Evolutionary conservation across 106 monocot genomes (phyloP).

Genomic region (Dendrobium catenatum): DNA sequence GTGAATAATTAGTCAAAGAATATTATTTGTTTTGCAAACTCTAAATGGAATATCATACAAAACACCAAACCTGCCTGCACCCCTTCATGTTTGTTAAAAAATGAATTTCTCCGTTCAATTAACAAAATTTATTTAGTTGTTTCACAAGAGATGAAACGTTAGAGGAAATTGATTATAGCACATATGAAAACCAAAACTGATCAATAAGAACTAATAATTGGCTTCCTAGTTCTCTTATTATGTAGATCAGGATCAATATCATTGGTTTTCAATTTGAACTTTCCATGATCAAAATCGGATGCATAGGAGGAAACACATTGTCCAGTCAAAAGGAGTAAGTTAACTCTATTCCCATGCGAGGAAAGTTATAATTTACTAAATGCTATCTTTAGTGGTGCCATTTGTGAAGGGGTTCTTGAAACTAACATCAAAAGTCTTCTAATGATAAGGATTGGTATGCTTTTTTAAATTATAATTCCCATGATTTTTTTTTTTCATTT

Average conservation of each 20-base stretch:
- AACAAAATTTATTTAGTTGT: background rate
- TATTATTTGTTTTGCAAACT: too few species aligned
- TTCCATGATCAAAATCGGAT: background rate
- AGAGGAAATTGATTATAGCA: background rate
- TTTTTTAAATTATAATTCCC: background rate
- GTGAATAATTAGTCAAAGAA: too few species aligned
- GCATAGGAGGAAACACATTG: background rate
- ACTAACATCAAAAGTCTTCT: background rate
- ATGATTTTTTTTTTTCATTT: background rate
- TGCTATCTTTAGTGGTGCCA: background rate
- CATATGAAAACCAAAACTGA: background rate
- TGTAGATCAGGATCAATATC: background rate
- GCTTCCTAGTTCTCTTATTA: background rate
- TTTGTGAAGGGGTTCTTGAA: background rate
- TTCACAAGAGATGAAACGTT: background rate
- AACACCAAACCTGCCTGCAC: too few species aligned
- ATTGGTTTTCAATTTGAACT: background rate
- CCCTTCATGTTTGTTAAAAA: too few species aligned
- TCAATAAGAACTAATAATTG: background rate
- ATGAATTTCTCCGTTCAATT: background rate
- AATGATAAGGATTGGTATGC: background rate
- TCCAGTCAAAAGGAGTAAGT: background rate
- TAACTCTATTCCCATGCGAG: background rate
- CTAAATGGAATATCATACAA: too few species aligned
- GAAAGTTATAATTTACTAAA: background rate